Evolutionary conservation across 202 grass and related monocot species (phyloP).

Genomic region (Digitaria exilis): DNA sequence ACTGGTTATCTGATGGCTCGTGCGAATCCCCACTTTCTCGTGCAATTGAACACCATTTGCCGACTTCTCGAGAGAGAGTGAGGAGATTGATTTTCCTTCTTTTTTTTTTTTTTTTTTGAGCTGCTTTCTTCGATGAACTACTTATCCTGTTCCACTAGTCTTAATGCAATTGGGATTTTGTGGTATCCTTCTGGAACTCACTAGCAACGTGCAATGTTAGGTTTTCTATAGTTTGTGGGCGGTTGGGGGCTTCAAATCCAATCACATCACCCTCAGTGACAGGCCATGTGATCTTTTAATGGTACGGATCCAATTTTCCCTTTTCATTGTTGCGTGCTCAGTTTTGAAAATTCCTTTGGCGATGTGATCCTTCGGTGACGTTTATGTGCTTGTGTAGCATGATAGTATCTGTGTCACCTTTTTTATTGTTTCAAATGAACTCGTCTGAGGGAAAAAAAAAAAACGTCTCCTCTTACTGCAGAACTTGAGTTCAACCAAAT

Average conservation of each 20-base stretch:
- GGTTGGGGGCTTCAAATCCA: too few relatives aligned
- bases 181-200: neutral
- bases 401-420: neutral
- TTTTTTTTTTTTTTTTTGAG: too few relatives aligned
- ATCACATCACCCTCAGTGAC: neutral
- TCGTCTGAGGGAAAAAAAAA: neutral
- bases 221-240: too few relatives aligned
- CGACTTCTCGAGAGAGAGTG: neutral
- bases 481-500: conserved; percentile 42
- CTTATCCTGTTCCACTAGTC: neutral
- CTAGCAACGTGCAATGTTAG: too few relatives aligned
- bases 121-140: neutral
- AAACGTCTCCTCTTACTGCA: conserved; percentile 27
- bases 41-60: too few relatives aligned
- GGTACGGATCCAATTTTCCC: too few relatives aligned
- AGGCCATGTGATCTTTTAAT: too few relatives aligned
- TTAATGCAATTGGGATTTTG: neutral
- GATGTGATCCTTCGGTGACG: neutral
- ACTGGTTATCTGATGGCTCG: neutral
- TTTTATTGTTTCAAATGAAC: neutral
- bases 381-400: neutral
- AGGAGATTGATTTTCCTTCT: neutral
- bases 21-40: too few relatives aligned
- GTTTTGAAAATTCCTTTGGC: neutral
- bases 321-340: neutral